Percentiles rank a stretch among this genome's conserved stretches.
phyloP scores from a whole-genome alignment of 495 filamentous ascomycete genomes.

The Penicillium verhagenii region DNA sequence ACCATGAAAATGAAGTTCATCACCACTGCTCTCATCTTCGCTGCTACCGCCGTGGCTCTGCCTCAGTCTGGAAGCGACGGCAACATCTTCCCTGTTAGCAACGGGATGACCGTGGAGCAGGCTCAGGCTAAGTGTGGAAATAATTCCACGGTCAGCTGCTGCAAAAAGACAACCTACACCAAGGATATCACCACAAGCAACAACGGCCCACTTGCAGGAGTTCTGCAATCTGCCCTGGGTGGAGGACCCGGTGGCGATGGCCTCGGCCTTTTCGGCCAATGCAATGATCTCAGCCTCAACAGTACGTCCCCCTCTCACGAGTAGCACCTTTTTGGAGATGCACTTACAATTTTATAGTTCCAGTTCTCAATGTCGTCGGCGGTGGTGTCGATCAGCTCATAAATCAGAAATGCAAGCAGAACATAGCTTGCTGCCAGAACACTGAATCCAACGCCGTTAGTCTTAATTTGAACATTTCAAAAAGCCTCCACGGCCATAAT shows the following conservation, averaged over 20 bases:
- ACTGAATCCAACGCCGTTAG: slow-evolving; percentile 28
- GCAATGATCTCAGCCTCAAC: slow-evolving; percentile 25
- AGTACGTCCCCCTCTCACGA: slow-evolving; percentile 11
- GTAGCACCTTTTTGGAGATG: not conserved
- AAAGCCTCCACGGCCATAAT: not conserved
- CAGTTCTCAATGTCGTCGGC: slow-evolving; percentile 21
- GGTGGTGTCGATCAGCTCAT: slow-evolving; percentile 37
- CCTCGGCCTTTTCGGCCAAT: slow-evolving; percentile 31
- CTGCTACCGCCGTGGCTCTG: slow-evolving; percentile 31
- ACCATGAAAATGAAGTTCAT: slow-evolving; percentile 40
- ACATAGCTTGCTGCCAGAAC: slow-evolving; percentile 49
- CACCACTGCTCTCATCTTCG: slow-evolving; percentile 27
- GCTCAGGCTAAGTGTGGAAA: not conserved
- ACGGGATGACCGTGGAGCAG: not conserved
- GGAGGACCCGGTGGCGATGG: slow-evolving; percentile 15
- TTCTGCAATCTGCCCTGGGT: slow-evolving; percentile 23
- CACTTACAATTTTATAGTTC: slow-evolving; percentile 5
- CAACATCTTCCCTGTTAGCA: not conserved
- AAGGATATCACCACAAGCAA: slow-evolving; percentile 23
- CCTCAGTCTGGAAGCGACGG: slow-evolving; percentile 16
- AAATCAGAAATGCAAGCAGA: slow-evolving; percentile 47
- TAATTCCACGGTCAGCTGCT: slow-evolving; percentile 20
- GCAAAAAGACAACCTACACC: slow-evolving; percentile 31
- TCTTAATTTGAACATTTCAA: not conserved
- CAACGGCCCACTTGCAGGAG: slow-evolving; percentile 21